Evolutionary conservation across 2,329 filamentous ascomycete species (phyloP), one percentile per base, ranked within the genome.

Genomic region (Sordariomycetes sp.): DNA sequence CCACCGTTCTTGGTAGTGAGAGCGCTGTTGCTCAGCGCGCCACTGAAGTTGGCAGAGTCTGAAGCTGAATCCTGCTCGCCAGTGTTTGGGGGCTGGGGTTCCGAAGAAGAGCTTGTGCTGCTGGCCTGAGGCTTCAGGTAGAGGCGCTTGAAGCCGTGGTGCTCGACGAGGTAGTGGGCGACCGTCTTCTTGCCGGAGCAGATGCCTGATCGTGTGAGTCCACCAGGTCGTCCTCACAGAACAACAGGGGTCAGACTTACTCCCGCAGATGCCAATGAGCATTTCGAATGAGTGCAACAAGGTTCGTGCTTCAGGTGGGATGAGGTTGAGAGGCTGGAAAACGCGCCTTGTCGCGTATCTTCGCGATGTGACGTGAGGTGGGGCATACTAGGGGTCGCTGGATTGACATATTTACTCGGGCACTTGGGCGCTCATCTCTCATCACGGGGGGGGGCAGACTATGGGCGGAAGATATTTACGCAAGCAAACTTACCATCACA

Each of bases 181-280:
- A 96, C 85, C 8, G 86, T 86, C 53, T 79, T 80, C 64, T 95
- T 96, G 50, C 92, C 92, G 32, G 90, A 80, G 64, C 88, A 96
- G 49, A 95, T 90, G 50, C 85, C 88, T 92, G 17, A n/a, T n/a
- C n/a, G 50, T 17, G 27, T 15, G 14, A 16, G 33, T 37, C 19
- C 24, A 33, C 42, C 36, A 45, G 42, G 39, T 32, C 5, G 31
- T 34, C 18, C 32, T 23, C 12, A 9, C 36, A 17, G 12, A 30
- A 35, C 11, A 23, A 30, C 27, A 28, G 10, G 25, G n/a, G 30
- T 20, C 17, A 23, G 16, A 42, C 59, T 51, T 67, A 82, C 80
- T 78, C 51, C 81, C 81, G 48, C 82, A 87, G 39, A 88, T 70
- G 36, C 82, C 83, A 42, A 87, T 82, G 26, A 88, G 68, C 82